Percentiles rank a stretch among this genome's conserved stretches.
phyloP scores from a whole-genome alignment of 192 early-diverging fungal genomes.

The Paraglomus brasilianum region DNA sequence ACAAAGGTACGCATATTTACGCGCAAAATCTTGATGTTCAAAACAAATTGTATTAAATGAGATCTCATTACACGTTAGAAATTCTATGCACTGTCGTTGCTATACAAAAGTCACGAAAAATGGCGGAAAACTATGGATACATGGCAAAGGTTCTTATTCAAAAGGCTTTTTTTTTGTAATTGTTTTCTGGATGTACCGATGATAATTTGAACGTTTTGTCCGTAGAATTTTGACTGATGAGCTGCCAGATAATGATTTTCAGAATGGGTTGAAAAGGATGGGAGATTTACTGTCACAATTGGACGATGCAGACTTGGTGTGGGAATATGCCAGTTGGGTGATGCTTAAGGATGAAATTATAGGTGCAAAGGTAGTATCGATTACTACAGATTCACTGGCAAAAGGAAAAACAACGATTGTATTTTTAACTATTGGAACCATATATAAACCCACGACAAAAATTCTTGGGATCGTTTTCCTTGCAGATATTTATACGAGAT shows the following conservation, averaged over 20 bases:
- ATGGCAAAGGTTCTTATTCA: constrained; percentile 57
- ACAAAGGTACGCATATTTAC: constrained; percentile 39
- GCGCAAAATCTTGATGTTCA: neutral
- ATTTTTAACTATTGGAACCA: neutral
- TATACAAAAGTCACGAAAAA: constrained; percentile 54
- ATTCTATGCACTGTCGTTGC: constrained; percentile 60
- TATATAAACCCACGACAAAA: neutral
- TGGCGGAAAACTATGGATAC: constrained; percentile 55
- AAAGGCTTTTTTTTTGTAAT: neutral
- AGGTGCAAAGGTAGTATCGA: constrained; percentile 44
- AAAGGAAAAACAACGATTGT: constrained; percentile 4
- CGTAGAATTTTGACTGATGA: constrained; percentile 52
- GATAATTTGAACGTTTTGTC: neutral
- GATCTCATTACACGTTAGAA: constrained; percentile 35
- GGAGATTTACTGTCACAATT: constrained; percentile 39
- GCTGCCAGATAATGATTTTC: constrained; percentile 52
- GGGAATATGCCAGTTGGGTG: constrained; percentile 57
- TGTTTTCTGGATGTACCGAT: neutral
- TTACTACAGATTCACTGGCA: constrained; percentile 21
- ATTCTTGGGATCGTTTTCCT: neutral
- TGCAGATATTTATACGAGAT: constrained; percentile 45
- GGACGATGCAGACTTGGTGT: constrained; percentile 38
- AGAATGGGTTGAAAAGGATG: constrained; percentile 42
- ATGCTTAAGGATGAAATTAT: constrained; percentile 41
- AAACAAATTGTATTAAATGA: neutral